Base-by-base conservation (phyloP, 805 yeast genomes). In the Wickerhamomyces silvicola region DNA sequence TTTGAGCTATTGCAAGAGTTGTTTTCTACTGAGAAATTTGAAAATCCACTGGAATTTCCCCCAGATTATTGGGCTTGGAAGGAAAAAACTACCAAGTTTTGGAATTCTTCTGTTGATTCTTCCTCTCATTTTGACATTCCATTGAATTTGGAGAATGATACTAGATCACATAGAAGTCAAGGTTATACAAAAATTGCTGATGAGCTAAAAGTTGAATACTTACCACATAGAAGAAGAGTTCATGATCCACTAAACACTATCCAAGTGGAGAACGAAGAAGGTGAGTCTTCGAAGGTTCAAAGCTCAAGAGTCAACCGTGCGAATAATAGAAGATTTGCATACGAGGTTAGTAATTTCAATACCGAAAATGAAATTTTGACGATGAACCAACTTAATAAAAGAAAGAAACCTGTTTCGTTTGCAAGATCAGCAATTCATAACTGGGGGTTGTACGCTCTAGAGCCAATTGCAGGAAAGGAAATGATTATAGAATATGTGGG, bases 401-500 rank as follows among this genome's bases (percentile, higher is more conserved):
- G 97, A 41, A 84, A 81, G 56, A 90, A 90, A 50, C 95, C 95
- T 0, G 97, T 90, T 7, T 81, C 92, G n/a, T 88, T 88, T 66
- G 97, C 97, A 0, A 68, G 97, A 33, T 87, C 97, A 3, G 94
- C 97, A 0, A 92, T 92, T 50, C 98, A 92, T 56, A 86, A 90
- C 51, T 92, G 98, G 98, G 99, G 99, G 0, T 62, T 92, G 24
- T 92, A 87, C 59, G 98, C 99, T 0, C 62, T 84, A 48, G 97
- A 92, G 50, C 94, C 94, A 2, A 92, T 92, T 51, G 83, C 86
- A n/a, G 94, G 92, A 1, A 82, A 78, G 44, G 98, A 92, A 57
- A 90, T 92, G 96, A 87, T 92, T 50, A 90, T 92, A 37, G 99
- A 92, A 57, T 92, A 92, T 48, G 97, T 92, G 5, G 99, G 99